A percentile compares a stretch with the other conserved stretches of the same genome.
phyloP scores from a whole-genome alignment of 495 filamentous ascomycete genomes.

The Penicillium lividum region DNA sequence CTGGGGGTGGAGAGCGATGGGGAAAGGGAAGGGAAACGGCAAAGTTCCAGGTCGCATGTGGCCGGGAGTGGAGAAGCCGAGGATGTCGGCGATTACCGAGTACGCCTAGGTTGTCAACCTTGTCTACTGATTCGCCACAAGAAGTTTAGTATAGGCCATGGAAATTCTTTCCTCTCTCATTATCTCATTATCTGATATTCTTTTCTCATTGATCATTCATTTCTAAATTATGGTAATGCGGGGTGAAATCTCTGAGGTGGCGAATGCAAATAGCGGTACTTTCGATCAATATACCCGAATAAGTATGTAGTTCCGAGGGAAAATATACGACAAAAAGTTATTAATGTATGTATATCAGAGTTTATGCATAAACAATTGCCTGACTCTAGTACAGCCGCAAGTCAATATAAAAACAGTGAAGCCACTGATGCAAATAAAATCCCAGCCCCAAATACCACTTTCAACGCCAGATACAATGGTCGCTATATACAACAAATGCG shows the following conservation, averaged over 20 bases:
- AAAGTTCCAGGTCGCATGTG: slow-evolving; percentile 29
- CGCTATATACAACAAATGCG: slow-evolving; percentile 17
- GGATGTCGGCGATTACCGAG: slow-evolving; percentile 31
- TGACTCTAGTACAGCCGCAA: neutral
- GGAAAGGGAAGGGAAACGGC: slow-evolving; percentile 19
- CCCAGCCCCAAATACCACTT: slow-evolving; percentile 7
- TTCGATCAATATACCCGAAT: neutral
- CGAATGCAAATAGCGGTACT: slow-evolving; percentile 18
- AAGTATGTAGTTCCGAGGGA: neutral
- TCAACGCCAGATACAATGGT: slow-evolving; percentile 13
- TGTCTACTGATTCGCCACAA: neutral
- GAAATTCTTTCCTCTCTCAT: neutral
- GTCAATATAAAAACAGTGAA: slow-evolving; percentile 5
- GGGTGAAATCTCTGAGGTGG: slow-evolving; percentile 25
- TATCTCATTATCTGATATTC: neutral
- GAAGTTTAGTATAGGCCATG: no score
- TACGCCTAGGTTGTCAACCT: neutral
- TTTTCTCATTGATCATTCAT: neutral
- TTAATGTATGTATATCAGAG: no score
- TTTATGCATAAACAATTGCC: no score
- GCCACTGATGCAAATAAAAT: slow-evolving; percentile 2
- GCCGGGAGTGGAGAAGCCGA: slow-evolving; percentile 35
- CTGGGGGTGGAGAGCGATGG: slow-evolving; percentile 19
- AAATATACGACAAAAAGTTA: neutral
- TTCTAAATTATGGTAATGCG: neutral